Evolutionary conservation across 768 basidiomycete genomes (phyloP), one percentile per base, ranked within the genome.

Genomic region (Floccularia luteovirens): DNA sequence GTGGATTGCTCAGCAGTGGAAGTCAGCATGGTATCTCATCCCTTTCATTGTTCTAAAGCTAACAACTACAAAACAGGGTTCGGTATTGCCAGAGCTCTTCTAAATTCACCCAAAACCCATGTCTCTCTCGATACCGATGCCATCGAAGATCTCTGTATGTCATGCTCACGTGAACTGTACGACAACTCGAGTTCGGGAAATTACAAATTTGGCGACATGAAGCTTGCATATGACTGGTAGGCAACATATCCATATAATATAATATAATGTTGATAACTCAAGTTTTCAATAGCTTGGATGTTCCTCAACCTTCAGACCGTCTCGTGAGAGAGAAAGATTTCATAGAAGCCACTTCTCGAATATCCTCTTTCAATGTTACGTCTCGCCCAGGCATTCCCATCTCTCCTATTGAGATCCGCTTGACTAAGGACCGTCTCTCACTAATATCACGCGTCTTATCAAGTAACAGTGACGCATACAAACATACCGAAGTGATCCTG

Each of bases 331-430:
- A 97, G 56, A 83, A 81, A 41, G 85, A 90, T 40, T 99, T 97
- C 60, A 96, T 99, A 46, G 93, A 98, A 64, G 96, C 96, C 1
- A 99, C 96, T 1, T 94, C 91, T 19, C 82, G 90, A 2, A 80
- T 99, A 8, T 79, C 83, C n/a, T 90, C 94, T 3, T 99, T 90
- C 70, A 87, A 89, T 43, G 72, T 94, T 44, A 69, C 70, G 56
- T 80, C 90, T 17, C 70, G 77, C 4, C 75, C 80, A 6, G 83
- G 88, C 33, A 75, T 82, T 31, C 74, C 80, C 4, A 80, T 98
- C 38, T 76, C 90, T 6, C 94, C 94, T 0, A 78, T 96, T 44
- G 93, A 97, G 59, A 91, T 99, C 44, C 83, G 94, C 6, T 73
- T 96, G 16, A 87, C 89, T 23, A 88, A 86, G 48, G 87, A 97